These are phyloP conservation scores for Solanum rostratum DNA, from an alignment of 257 asterid species.

Conservation along the genomic window DNA sequence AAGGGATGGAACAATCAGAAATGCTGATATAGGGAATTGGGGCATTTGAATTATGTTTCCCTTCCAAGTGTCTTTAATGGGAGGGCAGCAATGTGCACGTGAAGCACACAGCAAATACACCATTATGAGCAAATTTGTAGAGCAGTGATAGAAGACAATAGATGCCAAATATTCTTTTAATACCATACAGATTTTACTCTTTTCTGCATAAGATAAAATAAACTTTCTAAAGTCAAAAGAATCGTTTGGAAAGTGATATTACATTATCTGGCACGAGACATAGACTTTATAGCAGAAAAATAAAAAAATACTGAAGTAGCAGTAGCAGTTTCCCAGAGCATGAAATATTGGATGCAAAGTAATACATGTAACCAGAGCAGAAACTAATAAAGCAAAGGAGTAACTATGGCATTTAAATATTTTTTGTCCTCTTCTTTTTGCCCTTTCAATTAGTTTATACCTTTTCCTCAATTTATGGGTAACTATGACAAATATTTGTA, in stretches of 20 bases:
- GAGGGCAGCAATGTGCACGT: slow-evolving; percentile 2
- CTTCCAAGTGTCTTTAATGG: not conserved
- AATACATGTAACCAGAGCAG: not conserved
- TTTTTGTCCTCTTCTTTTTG: not conserved
- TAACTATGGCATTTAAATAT: not conserved
- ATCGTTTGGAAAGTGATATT: not conserved
- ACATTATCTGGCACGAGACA: not conserved
- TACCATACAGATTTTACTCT: not conserved
- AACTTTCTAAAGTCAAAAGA: not conserved
- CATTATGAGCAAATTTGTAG: not conserved
- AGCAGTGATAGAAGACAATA: not conserved
- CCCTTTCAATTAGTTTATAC: not conserved
- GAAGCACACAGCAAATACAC: not conserved
- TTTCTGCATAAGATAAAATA: not conserved
- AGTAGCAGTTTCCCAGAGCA: not conserved
- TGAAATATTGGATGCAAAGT: not conserved
- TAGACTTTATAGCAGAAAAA: not conserved
- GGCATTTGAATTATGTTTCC: not conserved
- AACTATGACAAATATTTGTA: not conserved
- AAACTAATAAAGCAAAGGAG: not conserved
- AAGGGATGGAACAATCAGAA: not conserved
- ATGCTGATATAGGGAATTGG: not conserved
- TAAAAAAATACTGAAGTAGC: not conserved
- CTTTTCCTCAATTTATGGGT: not conserved
- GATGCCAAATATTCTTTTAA: not conserved